Base-by-base conservation (phyloP, 2,329 filamentous ascomycete genomes). In the Endoconidiophora laricicola region DNA sequence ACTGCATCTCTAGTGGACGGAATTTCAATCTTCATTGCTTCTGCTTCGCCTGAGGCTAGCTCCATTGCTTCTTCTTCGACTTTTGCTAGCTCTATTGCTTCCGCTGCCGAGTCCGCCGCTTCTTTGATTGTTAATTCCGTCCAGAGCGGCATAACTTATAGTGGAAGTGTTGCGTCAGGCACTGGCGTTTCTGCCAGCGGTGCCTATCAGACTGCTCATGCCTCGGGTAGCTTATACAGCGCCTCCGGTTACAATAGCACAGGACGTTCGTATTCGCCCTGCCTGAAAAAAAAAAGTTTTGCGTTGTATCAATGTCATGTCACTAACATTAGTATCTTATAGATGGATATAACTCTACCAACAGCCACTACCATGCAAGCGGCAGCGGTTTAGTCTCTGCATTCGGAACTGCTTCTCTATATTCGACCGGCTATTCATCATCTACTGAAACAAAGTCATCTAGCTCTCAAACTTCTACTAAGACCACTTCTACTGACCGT, bases 211-310 rank as follows among this genome's bases (percentile, higher is more conserved):
- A 38, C 46, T 39, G 23, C 33, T n/a, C 49, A 52, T 41, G 46
- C 50, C 16, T 49, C 50, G 14, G 42, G 29, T 2, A 20, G 44
- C 16, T 42, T 22, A 16, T 51, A 20, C 40, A 10, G 40, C 18
- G 44, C 6, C 18, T 40, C 22, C 16, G n/a, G 22, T 23, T 39
- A 26, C 5, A 36, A n/a, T 18, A 52, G 12, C 14, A 40, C 46
- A 36, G 50, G 36, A 42, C 38, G 50, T 52, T 14, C n/a, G 50
- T 52, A 37, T 37, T 29, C 26, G 18, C 26, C 7, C 29, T 20
- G 18, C 16, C 10, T 16, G 10, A 46, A 46, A 33, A 12, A 18
- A 18, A 18, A 18, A 18, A 18, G 16, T 18, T 18, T 10, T 12
- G 12, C 29, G 29, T 33, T 6, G 22, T 23, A 38, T 43, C 24